Evolutionary conservation across 345 rosid genomes (phyloP), one percentile per base, ranked within the genome.

Genomic region (Geranium brycei): DNA sequence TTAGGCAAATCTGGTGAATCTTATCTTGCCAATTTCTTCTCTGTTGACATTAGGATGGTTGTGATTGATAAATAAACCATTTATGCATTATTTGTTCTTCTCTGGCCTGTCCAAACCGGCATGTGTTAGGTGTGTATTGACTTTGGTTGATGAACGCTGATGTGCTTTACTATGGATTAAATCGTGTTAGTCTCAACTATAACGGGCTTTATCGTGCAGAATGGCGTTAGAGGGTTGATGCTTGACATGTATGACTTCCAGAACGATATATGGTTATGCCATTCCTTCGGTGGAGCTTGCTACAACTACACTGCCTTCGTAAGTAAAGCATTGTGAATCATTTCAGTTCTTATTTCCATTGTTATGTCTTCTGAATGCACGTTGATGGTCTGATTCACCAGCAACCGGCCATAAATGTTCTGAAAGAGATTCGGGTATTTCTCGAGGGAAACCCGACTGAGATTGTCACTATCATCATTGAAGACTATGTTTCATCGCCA

Each of bases 181-280:
- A 35, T 35, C 7, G 41, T 35, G 41, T 35, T 35, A 16, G 17
- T 66, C 16, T 5, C 40, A 59, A 18, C n/a, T 1, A 35, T 7
- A 14, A 19, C 38, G 16, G 10, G 18, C 17, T 30, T 62, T 61
- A 28, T 64, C 19, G 73, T 80, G 80, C 80, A 91, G 95, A 89
- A 91, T 77, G 98, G 98, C 55, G 83, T 87, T 32, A 80, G 98
- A 75, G 96, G 96, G 58, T 79, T 91, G 59, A 89, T 87, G 98
- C 87, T 89, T 18, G 98, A 92, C 63, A 77, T 87, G 90, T 92
- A 89, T 66, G 95, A 89, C 76, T 92, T 87, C 69, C 28, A 71
- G 72, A 83, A 85, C 61, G 90, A 79, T 64, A 69, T 92, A 30
- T 92, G 98, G 98, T 68, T 89, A 19, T 89, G 97, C 64, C 98